Evolutionary conservation across 176 grass and related monocot genomes (phyloP), one percentile per base, ranked within the genome.

Genomic region (Panicum miliaceum): DNA sequence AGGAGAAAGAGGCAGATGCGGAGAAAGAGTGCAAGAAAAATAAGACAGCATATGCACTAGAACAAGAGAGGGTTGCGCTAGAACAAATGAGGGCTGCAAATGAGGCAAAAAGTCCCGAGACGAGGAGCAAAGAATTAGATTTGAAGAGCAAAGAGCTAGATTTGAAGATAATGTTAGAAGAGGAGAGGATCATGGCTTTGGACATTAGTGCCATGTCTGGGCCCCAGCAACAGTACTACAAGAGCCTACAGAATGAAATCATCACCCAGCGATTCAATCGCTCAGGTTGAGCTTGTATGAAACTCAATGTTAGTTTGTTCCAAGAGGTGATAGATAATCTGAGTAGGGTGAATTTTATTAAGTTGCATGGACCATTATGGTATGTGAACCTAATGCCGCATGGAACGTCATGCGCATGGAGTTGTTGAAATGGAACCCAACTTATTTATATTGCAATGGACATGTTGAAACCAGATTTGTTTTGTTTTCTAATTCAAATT

Each of bases 71-170:
- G 67, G 3, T 82, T n/a, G 52, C 53, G 8, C 25, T 82, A 5
- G 80, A 82, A 60, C 66, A 29, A 46, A 23, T 32, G 16, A 82
- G 18, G 54, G 80, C 69, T 60, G 80, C 66, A 22, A 82, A 82
- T 22, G 80, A 82, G 80, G 70, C 26, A 11, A 73, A 3, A 61
- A 83, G 22, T 23, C 54, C 73, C 1, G 54, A 83, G 41, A 22
- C 73, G 20, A 83, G 22, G 68, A 83, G 26, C 27, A 83, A 63
- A 83, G 68, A 83, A 37, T 8, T 83, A 6, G 68, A 83, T 9
- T 46, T 83, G 41, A 83, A 37, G 68, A 73, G 19, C 67, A 82
- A 82, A 47, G 80, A 82, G 68, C 16, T 82, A 9, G 80, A 82
- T 34, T 48, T 82, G 68, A 82, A 73, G 54, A 62, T 71, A 0